Conservation (phyloP, 2,329 filamentous ascomycete genomes). For the Botrytis aclada region DNA sequence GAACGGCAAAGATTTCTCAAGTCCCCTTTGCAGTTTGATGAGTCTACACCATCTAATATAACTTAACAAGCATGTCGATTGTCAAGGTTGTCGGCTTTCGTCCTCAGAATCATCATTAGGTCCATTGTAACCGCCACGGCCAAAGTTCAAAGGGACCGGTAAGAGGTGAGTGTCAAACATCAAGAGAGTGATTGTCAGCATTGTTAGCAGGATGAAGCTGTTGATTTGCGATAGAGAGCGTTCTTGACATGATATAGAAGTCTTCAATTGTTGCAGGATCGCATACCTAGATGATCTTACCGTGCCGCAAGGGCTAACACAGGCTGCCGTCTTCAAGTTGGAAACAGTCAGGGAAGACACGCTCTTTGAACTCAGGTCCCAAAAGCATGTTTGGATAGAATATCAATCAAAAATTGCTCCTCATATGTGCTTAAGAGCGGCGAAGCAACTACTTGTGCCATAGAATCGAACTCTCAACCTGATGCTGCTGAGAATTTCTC, state of each 20-base stretch:
- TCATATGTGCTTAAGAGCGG: neutral
- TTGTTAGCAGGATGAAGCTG: no score
- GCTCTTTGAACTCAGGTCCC: neutral
- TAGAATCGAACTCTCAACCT: neutral
- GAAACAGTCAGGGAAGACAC: neutral
- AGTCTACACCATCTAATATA: no score
- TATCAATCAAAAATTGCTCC: neutral
- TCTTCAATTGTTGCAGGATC: neutral
- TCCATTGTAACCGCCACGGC: constrained; percentile 2
- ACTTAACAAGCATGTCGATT: neutral
- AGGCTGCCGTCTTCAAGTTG: neutral
- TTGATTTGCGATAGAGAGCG: neutral
- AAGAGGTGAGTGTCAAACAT: neutral
- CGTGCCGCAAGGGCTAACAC: neutral
- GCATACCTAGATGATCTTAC: neutral
- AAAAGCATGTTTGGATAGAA: neutral
- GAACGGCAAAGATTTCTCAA: neutral
- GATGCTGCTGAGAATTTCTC: neutral
- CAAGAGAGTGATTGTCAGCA: neutral
- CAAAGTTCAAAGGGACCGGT: neutral
- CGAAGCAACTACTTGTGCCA: neutral
- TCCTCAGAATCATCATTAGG: neutral
- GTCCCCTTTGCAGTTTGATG: neutral
- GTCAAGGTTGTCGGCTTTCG: neutral
- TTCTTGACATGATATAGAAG: neutral